Evolutionary conservation across 75 land plant genomes (phyloP).

Genomic region (Sequoiadendron giganteum): DNA sequence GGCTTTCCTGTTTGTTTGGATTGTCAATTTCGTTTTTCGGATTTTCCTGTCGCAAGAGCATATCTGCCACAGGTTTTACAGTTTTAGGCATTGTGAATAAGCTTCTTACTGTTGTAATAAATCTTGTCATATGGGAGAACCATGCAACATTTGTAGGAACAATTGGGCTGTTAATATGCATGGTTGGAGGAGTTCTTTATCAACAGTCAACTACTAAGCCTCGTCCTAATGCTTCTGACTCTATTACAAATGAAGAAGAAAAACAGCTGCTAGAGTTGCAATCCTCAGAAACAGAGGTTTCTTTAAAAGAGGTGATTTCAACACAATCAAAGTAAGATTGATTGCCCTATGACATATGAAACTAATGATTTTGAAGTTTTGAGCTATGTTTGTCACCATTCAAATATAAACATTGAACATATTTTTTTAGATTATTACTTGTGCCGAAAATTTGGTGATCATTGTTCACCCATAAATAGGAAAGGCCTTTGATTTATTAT

Average conservation of each 20-base stretch:
- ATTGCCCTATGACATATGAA: not conserved
- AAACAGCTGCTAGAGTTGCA: slow-evolving; percentile 49
- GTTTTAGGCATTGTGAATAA: slow-evolving; percentile 96
- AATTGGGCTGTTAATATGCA: slow-evolving; percentile 82
- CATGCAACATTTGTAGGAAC: slow-evolving; percentile 86
- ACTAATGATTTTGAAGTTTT: not conserved
- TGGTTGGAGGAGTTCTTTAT: slow-evolving; percentile 83
- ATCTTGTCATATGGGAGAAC: slow-evolving; percentile 89
- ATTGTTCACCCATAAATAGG: not conserved
- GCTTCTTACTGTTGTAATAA: slow-evolving; percentile 86
- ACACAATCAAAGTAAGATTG: not conserved
- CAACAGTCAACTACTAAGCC: slow-evolving; percentile 71
- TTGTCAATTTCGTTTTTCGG: slow-evolving; percentile 94
- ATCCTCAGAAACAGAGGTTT: not conserved
- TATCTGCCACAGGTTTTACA: slow-evolving; percentile 94
- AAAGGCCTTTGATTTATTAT: not conserved
- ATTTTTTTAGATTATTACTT: not conserved
- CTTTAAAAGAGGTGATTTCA: not conserved
- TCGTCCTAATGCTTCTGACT: slow-evolving; percentile 11
- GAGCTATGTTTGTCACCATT: not conserved
- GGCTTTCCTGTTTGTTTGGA: slow-evolving; percentile 84
- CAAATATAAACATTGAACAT: not conserved
- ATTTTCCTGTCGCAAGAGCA: slow-evolving; percentile 82
- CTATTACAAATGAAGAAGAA: slow-evolving; percentile 42
- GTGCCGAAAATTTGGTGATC: not conserved